Conservation (phyloP, 1,284 basidiomycete species). For the Wolfiporia cocos region DNA sequence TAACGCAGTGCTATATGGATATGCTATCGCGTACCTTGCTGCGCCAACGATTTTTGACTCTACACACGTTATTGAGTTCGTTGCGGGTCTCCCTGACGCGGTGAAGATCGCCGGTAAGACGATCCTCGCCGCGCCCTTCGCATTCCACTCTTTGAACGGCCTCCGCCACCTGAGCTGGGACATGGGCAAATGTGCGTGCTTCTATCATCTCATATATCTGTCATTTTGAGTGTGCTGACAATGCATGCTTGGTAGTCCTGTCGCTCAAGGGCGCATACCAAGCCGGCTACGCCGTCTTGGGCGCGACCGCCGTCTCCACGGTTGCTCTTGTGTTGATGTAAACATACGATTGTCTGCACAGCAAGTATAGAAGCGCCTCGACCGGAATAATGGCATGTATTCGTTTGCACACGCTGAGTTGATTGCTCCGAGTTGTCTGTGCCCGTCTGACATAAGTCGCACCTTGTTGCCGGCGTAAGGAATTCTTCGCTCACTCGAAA, state of each 20-base stretch:
- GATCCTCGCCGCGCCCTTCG: conserved; percentile 77
- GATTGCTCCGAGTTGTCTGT: no score
- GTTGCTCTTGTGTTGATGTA: conserved; percentile 37
- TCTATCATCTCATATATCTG: conserved; percentile 4
- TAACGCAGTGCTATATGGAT: conserved; percentile 79
- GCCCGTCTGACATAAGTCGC: no score
- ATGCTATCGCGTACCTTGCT: conserved; percentile 83
- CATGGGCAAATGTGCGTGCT: conserved; percentile 74
- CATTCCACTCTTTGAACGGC: conserved; percentile 91
- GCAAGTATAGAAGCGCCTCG: neutral
- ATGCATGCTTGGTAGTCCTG: conserved; percentile 33
- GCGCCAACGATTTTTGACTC: conserved; percentile 80
- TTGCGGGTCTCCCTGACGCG: conserved; percentile 62
- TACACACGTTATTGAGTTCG: conserved; percentile 69
- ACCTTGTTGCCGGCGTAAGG: no score
- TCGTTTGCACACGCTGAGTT: no score
- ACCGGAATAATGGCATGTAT: no score
- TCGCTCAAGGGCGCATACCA: conserved; percentile 80
- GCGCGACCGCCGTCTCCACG: conserved; percentile 71
- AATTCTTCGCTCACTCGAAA: no score
- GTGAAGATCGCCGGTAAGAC: conserved; percentile 75
- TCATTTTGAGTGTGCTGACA: conserved; percentile 1
- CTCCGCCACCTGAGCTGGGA: conserved; percentile 93
- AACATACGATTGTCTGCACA: conserved; percentile 1
- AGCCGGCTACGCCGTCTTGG: conserved; percentile 83